Evolutionary conservation across 2,329 filamentous ascomycete genomes (phyloP).

Genomic region (Amauroascus niger): DNA sequence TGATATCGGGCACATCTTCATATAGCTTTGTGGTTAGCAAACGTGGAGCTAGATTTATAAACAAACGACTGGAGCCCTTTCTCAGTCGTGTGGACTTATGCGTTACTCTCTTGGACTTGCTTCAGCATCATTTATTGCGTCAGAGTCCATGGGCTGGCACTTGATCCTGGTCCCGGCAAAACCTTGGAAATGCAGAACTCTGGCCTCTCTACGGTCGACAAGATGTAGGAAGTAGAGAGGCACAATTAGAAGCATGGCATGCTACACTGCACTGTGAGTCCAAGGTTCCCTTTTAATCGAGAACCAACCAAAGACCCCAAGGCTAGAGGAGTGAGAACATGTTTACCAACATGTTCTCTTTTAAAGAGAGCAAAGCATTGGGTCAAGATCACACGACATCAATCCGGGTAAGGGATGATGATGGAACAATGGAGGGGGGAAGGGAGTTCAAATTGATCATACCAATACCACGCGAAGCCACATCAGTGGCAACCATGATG

Average conservation of each 20-base stretch:
- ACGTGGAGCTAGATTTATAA: slow-evolving; percentile 44
- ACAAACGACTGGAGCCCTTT: slow-evolving; percentile 43
- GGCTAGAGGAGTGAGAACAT: slow-evolving; percentile 54
- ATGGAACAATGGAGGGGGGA: slow-evolving; percentile 20
- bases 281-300: slow-evolving; percentile 73
- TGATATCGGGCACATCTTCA: slow-evolving; percentile 99
- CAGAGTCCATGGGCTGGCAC: slow-evolving; percentile 46
- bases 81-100: slow-evolving; percentile 52
- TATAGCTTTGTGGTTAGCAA: slow-evolving; percentile 64
- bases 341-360: slow-evolving; percentile 71
- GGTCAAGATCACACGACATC: slow-evolving; percentile 53
- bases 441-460: slow-evolving; percentile 61
- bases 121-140: slow-evolving; percentile 35
- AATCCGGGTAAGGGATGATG: slow-evolving; percentile 38
- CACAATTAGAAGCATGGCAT: slow-evolving; percentile 67
- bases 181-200: slow-evolving; percentile 65
- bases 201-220: slow-evolving; percentile 61
- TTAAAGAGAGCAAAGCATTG: slow-evolving; percentile 77
- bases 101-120: slow-evolving; percentile 47
- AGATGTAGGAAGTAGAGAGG: slow-evolving; percentile 54
- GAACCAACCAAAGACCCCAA: slow-evolving; percentile 64
- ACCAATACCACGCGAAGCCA: slow-evolving; percentile 99
- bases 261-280: slow-evolving; percentile 62
- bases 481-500: slow-evolving; percentile 99
- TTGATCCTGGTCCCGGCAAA: slow-evolving; percentile 55